Percentiles rank a stretch among this genome's conserved stretches.
Conservation (phyloP, 192 early-diverging fungal species). For the Coemansia sp. region DNA sequence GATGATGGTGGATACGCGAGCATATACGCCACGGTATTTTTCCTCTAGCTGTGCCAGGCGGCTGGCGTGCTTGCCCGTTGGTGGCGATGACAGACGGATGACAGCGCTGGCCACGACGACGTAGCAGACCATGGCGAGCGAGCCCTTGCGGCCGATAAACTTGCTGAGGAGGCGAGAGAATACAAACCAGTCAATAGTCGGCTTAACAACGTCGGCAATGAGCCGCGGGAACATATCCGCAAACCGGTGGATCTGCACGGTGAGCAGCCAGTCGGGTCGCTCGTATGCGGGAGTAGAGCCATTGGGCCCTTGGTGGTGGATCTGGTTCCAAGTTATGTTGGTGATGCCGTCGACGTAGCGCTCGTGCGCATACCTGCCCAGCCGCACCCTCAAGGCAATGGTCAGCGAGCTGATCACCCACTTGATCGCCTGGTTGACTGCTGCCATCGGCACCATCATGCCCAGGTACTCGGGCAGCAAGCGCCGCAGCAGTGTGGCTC, state of each 20-base stretch:
- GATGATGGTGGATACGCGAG: constrained; percentile 40
- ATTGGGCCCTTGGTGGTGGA: constrained; percentile 29
- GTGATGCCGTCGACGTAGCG: constrained; percentile 57
- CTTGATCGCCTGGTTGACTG: constrained; percentile 56
- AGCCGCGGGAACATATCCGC: constrained; percentile 55
- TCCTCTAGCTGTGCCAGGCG: constrained; percentile 41
- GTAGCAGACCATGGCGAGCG: constrained; percentile 52
- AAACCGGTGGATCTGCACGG: constrained; percentile 57
- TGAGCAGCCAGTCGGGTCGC: constrained; percentile 56
- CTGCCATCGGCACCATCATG: constrained; percentile 55
- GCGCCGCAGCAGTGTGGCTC: constrained; percentile 35
- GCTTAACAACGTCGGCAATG: constrained; percentile 53
- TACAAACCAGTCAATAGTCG: constrained; percentile 54
- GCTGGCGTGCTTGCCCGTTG: constrained; percentile 39
- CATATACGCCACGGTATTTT: constrained; percentile 47
- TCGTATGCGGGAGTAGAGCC: constrained; percentile 34
- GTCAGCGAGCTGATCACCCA: constrained; percentile 55
- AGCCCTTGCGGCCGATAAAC: constrained; percentile 45
- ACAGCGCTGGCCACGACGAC: constrained; percentile 43
- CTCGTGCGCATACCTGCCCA: constrained; percentile 46
- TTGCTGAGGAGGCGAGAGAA: constrained; percentile 53
- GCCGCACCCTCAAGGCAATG: constrained; percentile 49
- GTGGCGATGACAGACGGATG: constrained; percentile 49
- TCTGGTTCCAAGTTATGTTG: constrained; percentile 56
- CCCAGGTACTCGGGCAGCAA: constrained; percentile 55